phyloP scores from a whole-genome alignment of 805 yeast species.

The Tetrapisispora phaffii region DNA sequence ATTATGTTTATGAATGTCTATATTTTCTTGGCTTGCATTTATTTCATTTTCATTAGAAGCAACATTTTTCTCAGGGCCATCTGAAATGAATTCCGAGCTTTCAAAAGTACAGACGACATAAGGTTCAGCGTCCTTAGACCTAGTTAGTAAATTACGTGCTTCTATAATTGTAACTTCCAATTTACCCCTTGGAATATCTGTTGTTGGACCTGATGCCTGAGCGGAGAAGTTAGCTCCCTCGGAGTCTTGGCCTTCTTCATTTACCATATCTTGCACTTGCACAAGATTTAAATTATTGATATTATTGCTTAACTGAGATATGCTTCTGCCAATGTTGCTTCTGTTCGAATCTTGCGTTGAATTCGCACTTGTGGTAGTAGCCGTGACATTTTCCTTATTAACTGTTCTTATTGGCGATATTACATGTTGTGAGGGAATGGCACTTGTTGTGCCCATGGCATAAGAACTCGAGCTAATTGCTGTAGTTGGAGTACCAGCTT shows the following conservation, averaged over 20 bases:
- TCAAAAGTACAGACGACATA: constrained; percentile 89
- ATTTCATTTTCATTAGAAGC: constrained; percentile 12
- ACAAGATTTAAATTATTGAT: neutral
- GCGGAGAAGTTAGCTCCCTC: neutral
- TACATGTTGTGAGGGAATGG: constrained; percentile 30
- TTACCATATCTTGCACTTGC: neutral
- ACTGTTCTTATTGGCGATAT: constrained; percentile 26
- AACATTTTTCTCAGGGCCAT: constrained; percentile 47
- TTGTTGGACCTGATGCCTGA: constrained; percentile 1
- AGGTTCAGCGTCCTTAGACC: constrained; percentile 54
- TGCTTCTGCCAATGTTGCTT: neutral
- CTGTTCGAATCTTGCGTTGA: constrained; percentile 12
- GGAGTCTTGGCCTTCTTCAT: neutral
- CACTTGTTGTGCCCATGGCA: constrained; percentile 59
- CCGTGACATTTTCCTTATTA: constrained; percentile 5
- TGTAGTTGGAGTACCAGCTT: constrained; percentile 55
- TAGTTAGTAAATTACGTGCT: constrained; percentile 58
- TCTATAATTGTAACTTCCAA: constrained; percentile 71
- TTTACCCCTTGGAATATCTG: constrained; percentile 62
- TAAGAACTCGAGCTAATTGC: constrained; percentile 53
- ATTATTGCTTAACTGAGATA: neutral
- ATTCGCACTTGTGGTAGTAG: constrained; percentile 11
- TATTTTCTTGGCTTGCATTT: constrained; percentile 3
- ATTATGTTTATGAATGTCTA: constrained; percentile 2
- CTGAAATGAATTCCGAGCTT: constrained; percentile 80